These are phyloP conservation scores for thale cress (Arabidopsis thaliana) DNA, from an alignment of 345 rosid genomes.

Conservation along the genomic window DNA sequence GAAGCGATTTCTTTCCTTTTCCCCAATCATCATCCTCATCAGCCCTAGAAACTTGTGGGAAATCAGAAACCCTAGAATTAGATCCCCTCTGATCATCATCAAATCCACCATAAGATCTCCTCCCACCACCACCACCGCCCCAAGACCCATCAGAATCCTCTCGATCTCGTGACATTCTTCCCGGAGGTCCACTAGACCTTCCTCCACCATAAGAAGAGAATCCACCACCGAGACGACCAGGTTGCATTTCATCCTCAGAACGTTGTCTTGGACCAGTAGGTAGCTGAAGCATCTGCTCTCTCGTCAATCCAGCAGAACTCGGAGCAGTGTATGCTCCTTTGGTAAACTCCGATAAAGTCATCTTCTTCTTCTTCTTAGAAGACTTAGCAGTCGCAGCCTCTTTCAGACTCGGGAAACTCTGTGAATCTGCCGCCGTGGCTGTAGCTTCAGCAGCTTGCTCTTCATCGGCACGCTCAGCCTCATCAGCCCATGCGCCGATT, in stretches of 20 bases:
- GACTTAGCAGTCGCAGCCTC: slow-evolving; percentile 72
- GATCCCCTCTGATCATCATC: slow-evolving; percentile 81
- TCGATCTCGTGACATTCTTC: slow-evolving; percentile 51
- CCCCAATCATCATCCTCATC: slow-evolving; percentile 96
- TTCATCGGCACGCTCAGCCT: slow-evolving; percentile 80
- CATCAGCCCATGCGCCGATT: slow-evolving; percentile 97
- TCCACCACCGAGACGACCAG: slow-evolving; percentile 83
- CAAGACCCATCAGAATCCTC: slow-evolving; percentile 62
- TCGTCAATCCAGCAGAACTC: slow-evolving; percentile 57
- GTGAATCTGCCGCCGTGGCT: slow-evolving; percentile 46
- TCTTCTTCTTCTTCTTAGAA: slow-evolving; percentile 85
- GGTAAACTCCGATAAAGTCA: slow-evolving; percentile 70
- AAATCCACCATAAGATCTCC: slow-evolving; percentile 76
- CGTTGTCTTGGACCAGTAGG: slow-evolving; percentile 97
- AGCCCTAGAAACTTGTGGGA: slow-evolving; percentile 84
- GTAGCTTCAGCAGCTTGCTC: slow-evolving; percentile 56
- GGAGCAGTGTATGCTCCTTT: slow-evolving; percentile 45
- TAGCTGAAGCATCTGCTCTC: slow-evolving; percentile 77
- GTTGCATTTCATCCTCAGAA: slow-evolving; percentile 84
- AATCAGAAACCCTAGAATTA: slow-evolving; percentile 78
- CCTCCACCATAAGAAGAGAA: slow-evolving; percentile 64
- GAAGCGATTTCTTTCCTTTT: slow-evolving; percentile 59
- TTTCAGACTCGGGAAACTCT: slow-evolving; percentile 79
- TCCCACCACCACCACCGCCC: slow-evolving; percentile 59
- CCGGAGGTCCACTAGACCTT: slow-evolving; percentile 48